A percentile compares a stretch with the other conserved stretches of the same genome.
phyloP scores from a whole-genome alignment of 495 filamentous ascomycete species.

The Cladorrhinum samala region DNA sequence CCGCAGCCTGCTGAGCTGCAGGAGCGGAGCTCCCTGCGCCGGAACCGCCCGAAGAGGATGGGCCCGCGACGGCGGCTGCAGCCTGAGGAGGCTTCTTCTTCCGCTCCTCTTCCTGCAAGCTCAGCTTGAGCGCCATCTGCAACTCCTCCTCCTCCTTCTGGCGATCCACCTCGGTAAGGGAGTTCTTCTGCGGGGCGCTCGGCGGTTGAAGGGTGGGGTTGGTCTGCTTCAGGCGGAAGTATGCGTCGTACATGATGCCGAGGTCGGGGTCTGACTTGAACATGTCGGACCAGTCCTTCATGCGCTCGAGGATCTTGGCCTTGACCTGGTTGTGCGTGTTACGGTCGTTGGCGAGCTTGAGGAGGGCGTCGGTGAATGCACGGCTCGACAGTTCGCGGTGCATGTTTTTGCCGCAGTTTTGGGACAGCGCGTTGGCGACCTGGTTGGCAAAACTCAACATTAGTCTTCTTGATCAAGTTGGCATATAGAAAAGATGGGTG shows the following conservation, averaged over 20 bases:
- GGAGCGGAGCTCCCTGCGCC: conserved; percentile 1
- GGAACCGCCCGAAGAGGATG: conserved; percentile 25
- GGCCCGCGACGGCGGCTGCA: conserved; percentile 19
- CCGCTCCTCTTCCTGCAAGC: conserved; percentile 72
- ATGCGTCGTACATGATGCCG: conserved; percentile 96
- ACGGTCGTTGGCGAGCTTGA: conserved; percentile 85
- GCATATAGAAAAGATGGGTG: background rate
- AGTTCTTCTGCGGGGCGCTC: conserved; percentile 82
- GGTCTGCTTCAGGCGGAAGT: conserved; percentile 73
- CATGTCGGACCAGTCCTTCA: conserved; percentile 95
- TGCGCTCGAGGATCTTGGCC: conserved; percentile 90
- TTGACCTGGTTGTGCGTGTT: conserved; percentile 97
- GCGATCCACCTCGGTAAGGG: conserved; percentile 83
- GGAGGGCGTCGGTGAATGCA: conserved; percentile 90
- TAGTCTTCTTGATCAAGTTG: background rate
- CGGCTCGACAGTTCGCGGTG: conserved; percentile 90
- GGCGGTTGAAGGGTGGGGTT: conserved; percentile 91
- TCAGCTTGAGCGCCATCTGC: conserved; percentile 90
- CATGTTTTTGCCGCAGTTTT: conserved; percentile 88
- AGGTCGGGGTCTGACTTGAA: conserved; percentile 85
- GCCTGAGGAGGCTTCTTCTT: conserved; percentile 34
- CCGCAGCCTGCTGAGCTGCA: conserved; percentile 28
- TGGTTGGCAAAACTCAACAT: conserved; percentile 18
- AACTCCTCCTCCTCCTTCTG: conserved; percentile 97
- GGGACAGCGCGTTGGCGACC: conserved; percentile 88